Evolutionary conservation across 768 basidiomycete species (phyloP).

Genomic region (Lactarius pseudohatsudake): DNA sequence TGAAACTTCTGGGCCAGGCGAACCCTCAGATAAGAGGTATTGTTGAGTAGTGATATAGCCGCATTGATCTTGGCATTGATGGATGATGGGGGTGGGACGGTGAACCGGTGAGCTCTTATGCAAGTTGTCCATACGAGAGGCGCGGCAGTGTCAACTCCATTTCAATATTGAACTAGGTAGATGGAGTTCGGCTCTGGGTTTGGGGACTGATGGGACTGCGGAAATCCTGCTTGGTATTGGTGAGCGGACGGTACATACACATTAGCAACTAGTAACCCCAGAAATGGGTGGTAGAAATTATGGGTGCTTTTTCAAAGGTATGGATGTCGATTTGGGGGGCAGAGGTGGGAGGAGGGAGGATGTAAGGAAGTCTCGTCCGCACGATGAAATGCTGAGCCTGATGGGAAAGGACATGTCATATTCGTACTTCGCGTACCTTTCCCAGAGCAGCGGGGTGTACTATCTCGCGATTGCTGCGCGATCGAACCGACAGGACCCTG

Average conservation of each 20-base stretch:
- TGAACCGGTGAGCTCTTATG: too few species aligned
- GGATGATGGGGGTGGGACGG: too few species aligned
- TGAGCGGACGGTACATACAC: not conserved
- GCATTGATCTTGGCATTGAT: too few species aligned
- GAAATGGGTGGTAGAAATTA: not conserved
- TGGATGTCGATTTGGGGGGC: not conserved
- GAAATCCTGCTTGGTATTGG: not conserved
- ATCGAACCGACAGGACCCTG: slow-evolving; percentile 1
- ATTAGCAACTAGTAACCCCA: not conserved
- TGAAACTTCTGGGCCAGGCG: not conserved
- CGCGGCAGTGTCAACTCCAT: too few species aligned
- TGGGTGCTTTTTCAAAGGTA: not conserved
- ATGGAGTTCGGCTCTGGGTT: not conserved
- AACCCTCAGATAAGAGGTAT: not conserved
- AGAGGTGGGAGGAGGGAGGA: not conserved
- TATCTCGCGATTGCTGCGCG: not conserved
- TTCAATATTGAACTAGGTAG: not conserved
- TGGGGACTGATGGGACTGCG: not conserved
- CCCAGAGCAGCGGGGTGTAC: not conserved
- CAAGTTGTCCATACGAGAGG: too few species aligned
- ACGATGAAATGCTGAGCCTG: not conserved
- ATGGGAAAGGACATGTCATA: not conserved
- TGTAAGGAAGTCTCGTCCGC: not conserved
- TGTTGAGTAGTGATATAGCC: not conserved
- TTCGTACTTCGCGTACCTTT: not conserved